Base-by-base conservation (phyloP, 2,329 filamentous ascomycete genomes). In the Mycosphaerella sp. region DNA sequence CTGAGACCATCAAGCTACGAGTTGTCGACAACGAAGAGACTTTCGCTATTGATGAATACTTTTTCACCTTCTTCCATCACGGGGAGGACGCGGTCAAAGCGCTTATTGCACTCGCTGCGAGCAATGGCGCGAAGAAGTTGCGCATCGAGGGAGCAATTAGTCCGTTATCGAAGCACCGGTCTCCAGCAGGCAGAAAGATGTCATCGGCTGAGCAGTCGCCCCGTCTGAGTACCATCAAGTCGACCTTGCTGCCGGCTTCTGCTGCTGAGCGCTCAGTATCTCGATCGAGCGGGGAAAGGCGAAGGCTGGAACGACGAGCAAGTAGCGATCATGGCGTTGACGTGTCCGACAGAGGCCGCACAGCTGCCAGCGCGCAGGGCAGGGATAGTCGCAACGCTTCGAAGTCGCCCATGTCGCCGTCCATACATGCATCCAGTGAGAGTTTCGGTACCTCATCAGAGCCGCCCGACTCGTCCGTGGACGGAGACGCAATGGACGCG, bases 31-130 rank as follows among this genome's bases (percentile, higher is more conserved):
- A 90, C 60, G 89, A 93, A 60, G 92, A 96, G 70, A 95, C 89
- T 0, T 97, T 87, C 72, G 91, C 91, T 2, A 88, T 97, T 59
- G 93, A 98, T 65, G 93, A 98, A 83, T 96, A 97, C 69, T 97
- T 95, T 69, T 97, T 98, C 70, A 93, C 91, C 0, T 97, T 97
- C 72, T 95, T 96, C 69, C 86, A 82, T 62, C 85, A 85, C 59
- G 90, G 90, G 6, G 84, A 95, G 59, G 82, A 85, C 29, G 54
- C 47, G 2, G n/a, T 53, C 29, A 51, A 44, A 47, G 80, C 93
- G 2, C 76, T 98, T 48, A 87, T 82, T 58, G 81, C 82, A 41
- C 75, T 95, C 50, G 80, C 90, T 8, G 84, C 87, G 46, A 82
- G 85, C 59, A 80, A 82, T 23, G 74, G 80, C 12, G 59, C 59